Evolutionary conservation across 371 early-diverging fungal genomes (phyloP).

Genomic region (Cokeromyces recurvatus): DNA sequence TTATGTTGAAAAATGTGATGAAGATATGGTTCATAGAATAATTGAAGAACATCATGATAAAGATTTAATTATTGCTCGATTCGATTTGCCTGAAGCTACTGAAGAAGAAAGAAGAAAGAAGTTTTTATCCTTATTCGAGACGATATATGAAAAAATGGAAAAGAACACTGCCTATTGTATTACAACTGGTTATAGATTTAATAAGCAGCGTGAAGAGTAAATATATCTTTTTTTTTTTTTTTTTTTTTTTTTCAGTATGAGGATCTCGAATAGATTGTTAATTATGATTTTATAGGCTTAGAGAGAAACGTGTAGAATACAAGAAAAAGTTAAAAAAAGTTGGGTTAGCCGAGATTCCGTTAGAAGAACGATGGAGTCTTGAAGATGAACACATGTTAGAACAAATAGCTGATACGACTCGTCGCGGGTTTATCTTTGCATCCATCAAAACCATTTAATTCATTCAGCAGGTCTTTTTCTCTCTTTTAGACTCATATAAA

Average conservation of each 20-base stretch:
- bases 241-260: neutral
- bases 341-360: conserved; percentile 22
- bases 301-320: conserved; percentile 20
- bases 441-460: conserved; percentile 10
- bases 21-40: conserved; percentile 11
- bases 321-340: conserved; percentile 18
- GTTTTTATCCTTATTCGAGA: conserved; percentile 8
- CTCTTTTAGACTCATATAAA: too few species aligned
- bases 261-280: too few species aligned
- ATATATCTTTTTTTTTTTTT: too few species aligned
- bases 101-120: conserved; percentile 4
- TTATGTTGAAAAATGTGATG: conserved; percentile 9
- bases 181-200: conserved; percentile 21
- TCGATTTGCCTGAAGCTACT: conserved; percentile 12
- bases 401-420: conserved; percentile 12
- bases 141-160: conserved; percentile 17
- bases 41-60: conserved; percentile 15
- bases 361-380: conserved; percentile 26
- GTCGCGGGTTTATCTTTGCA: conserved; percentile 26
- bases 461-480: too few species aligned
- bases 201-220: conserved; percentile 18
- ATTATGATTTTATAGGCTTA: conserved; percentile 7
- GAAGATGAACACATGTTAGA: conserved; percentile 22
- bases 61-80: conserved; percentile 13
- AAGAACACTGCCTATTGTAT: conserved; percentile 21